Evolutionary conservation across 306 rosid genomes (phyloP), one percentile per base, ranked within the genome.

Genomic region (Rosa chinensis): DNA sequence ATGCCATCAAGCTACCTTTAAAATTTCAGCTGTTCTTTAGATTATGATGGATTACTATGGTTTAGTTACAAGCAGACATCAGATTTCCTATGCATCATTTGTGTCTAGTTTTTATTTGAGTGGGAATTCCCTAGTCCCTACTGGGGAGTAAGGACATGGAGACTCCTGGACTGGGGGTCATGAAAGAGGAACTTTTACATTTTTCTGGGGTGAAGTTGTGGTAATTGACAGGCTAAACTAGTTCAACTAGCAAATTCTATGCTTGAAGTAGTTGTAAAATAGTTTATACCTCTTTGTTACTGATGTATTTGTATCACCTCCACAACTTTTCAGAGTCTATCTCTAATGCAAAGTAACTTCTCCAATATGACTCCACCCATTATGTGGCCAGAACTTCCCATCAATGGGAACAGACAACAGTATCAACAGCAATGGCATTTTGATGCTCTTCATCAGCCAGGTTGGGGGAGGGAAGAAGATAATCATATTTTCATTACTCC

Each of bases 351-450:
- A 68, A 79, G 90, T 78, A 88, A 84, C 88, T 84, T 87, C 82
- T 80, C 94, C 45, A 32, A 77, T 80, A 74, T 88, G 87, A 89
- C 80, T 64, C 37, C 96, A 17, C 94, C 97, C 21, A 77, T 81
- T 42, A 50, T 79, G 82, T 92, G 97, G 97, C 87, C 92, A 1
- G 98, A 91, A 76, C 77, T 79, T 82, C 82, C 94, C 6, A 76
- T 80, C 59, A 91, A 76, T 50, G 92, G 84, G 74, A 89, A 76
- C 87, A 89, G 92, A 84, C 92, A 86, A 80, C 98, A 87, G 70
- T 91, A 80, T 87, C 99, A 91, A 82, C 93, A 89, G 78, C 92
- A 84, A 59, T 90, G 91, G 98, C 89, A 89, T 61, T 75, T 85
- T 21, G 92, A 90, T 61, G 82, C 83, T 17, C 80, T 89, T 80